Evolutionary conservation across 805 yeast species (phyloP).

Genomic region (Hemisphaericaspora nanyangensis): DNA sequence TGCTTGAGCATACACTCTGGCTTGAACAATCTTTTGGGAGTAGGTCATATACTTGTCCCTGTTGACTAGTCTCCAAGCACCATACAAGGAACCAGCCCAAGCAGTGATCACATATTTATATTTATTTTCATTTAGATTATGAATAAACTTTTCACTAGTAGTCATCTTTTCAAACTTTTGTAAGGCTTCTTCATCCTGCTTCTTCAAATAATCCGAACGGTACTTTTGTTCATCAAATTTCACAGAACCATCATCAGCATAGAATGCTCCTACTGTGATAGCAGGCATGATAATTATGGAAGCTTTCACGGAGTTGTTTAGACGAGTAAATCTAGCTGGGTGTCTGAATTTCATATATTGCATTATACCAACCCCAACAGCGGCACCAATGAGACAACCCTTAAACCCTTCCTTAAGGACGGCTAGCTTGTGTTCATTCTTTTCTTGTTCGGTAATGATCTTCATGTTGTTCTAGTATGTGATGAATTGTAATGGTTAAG

Average conservation of each 20-base stretch:
- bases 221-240: slow-evolving; percentile 61
- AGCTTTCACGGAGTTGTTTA: slow-evolving; percentile 43
- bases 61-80: slow-evolving; percentile 69
- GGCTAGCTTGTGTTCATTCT: slow-evolving; percentile 58
- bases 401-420: slow-evolving; percentile 58
- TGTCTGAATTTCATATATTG: slow-evolving; percentile 30
- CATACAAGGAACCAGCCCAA: slow-evolving; percentile 79
- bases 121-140: slow-evolving; percentile 50
- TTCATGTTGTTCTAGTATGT: slow-evolving; percentile 64
- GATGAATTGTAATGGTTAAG: background rate
- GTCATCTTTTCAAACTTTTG: slow-evolving; percentile 51
- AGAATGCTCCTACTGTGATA: slow-evolving; percentile 54
- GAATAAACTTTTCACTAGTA: slow-evolving; percentile 45
- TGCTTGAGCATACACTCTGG: slow-evolving; percentile 86
- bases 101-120: slow-evolving; percentile 65
- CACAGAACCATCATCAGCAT: slow-evolving; percentile 69
- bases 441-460: slow-evolving; percentile 61
- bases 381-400: slow-evolving; percentile 56
- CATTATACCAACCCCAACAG: slow-evolving; percentile 52
- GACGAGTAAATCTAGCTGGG: slow-evolving; percentile 46
- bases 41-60: slow-evolving; percentile 66
- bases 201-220: slow-evolving; percentile 42
- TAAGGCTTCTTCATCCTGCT: slow-evolving; percentile 42
- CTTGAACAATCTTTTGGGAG: slow-evolving; percentile 77
- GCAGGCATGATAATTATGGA: slow-evolving; percentile 70